phyloP scores from a whole-genome alignment of 1,139 yeast species.

The Debaryomyces subglobosus region DNA sequence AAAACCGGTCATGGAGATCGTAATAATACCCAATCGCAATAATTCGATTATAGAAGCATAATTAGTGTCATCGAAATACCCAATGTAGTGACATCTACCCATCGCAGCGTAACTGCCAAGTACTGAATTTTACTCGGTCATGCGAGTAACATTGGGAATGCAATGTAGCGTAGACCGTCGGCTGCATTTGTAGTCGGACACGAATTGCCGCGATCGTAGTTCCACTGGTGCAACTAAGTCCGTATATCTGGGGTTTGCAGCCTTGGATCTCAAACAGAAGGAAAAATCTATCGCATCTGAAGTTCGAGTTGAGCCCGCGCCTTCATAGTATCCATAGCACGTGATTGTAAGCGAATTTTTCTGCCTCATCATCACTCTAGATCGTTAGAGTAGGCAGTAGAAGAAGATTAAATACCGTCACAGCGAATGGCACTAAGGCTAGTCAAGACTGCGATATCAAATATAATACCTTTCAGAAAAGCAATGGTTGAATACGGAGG shows the following conservation, averaged over 20 bases:
- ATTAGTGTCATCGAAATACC: conserved; percentile 1
- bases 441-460: background rate
- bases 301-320: no score
- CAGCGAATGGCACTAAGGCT: background rate
- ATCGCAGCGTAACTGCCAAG: conserved; percentile 4
- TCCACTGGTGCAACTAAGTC: background rate
- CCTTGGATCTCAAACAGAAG: no score
- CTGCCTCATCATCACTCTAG: background rate
- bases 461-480: background rate
- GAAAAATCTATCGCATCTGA: no score
- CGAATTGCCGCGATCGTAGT: background rate
- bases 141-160: conserved; percentile 3
- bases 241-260: background rate
- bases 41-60: background rate
- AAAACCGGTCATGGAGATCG: background rate
- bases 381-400: background rate
- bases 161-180: background rate
- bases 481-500: conserved; percentile 42
- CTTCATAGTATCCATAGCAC: background rate
- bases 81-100: background rate
- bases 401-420: background rate
- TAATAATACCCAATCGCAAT: background rate
- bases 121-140: background rate
- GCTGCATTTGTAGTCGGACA: background rate
- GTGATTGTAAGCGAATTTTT: background rate